phyloP scores from a whole-genome alignment of 2,329 filamentous ascomycete species.

The Xylaria arbuscula region DNA sequence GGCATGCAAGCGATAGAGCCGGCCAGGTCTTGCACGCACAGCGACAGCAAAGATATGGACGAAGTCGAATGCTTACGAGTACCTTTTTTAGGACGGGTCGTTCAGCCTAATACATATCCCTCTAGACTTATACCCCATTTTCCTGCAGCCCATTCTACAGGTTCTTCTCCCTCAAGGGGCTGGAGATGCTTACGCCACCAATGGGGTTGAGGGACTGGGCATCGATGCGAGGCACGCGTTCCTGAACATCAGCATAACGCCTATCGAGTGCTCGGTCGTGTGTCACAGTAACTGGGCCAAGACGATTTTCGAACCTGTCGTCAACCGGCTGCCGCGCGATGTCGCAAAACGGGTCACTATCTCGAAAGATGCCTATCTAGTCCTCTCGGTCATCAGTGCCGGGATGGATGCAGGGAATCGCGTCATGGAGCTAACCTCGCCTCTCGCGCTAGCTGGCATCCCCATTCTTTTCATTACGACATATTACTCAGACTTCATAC shows the following conservation, averaged over 20 bases:
- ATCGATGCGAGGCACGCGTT: slow-evolving; percentile 76
- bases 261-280: slow-evolving; percentile 91
- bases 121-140: slow-evolving; percentile 77
- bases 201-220: slow-evolving; percentile 60
- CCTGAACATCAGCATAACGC: slow-evolving; percentile 92
- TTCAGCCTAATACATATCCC: slow-evolving; percentile 93
- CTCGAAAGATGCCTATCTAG: slow-evolving; percentile 84
- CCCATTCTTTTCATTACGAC: slow-evolving; percentile 99
- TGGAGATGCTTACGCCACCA: slow-evolving; percentile 50
- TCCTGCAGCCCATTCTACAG: slow-evolving; percentile 88
- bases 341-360: slow-evolving; percentile 71
- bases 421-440: slow-evolving; percentile 90
- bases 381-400: slow-evolving; percentile 89
- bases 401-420: slow-evolving; percentile 91
- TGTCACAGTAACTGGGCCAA: slow-evolving; percentile 81
- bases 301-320: slow-evolving; percentile 78
- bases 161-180: slow-evolving; percentile 75
- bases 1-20: slow-evolving; percentile 28
- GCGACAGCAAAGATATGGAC: not conserved
- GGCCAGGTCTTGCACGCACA: slow-evolving; percentile 3
- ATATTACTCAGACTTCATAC: slow-evolving; percentile 97
- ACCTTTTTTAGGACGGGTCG: slow-evolving; percentile 76
- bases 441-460: slow-evolving; percentile 89
- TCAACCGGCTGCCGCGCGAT: slow-evolving; percentile 70
- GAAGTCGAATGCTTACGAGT: slow-evolving; percentile 30